Base-by-base conservation (phyloP, 208 protist genomes). In the Crithidia mellificae region DNA sequence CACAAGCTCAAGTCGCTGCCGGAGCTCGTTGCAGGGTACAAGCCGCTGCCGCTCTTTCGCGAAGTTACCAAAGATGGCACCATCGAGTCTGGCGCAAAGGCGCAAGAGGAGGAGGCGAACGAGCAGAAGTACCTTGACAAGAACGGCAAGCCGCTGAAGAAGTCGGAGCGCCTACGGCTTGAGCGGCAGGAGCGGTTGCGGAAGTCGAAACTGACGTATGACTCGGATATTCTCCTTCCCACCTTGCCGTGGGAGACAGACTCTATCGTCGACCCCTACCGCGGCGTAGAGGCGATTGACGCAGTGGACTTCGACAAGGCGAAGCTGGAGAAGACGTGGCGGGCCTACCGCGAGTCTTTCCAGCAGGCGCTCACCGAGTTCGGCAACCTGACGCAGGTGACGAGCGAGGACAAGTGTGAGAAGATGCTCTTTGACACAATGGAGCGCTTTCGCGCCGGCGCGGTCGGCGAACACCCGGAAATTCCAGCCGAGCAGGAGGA, bases 181-280 rank as follows among this genome's bases (percentile, higher is more conserved):
- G 85, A 93, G 74, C 75, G 87, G 17, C 85, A 91, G 74, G 82
- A 92, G 70, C 85, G 86, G 25, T 63, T 93, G 50, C 75, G 78
- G 36, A 88, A 91, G 68, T 77, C 77, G 17, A 93, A 93, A 64
- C 66, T 92, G 46, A 71, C 87, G 50, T 92, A 90, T 66, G 87
- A 95, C 63, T 71, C 76, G 1, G 87, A 95, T 63, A 88, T 93
- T 65, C 57, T 95, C 36, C 84, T 95, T 29, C 87, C 90, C 17
- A 80, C 83, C 22, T 71, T 95, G 49, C 90, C 90, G 58, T 95
- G 90, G 90, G 90, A 95, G 68, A 86, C 81, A 15, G 90, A 93
- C 64, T 91, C 90, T 20, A 78, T 95, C 41, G 80, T 90, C 3
- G 90, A 95, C 67, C 85, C 90, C 30, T 92, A 95, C 63, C 83